Evolutionary conservation across 129 eudicot species (phyloP), one percentile per base, ranked within the genome.

Genomic region (Escallonia rubra): DNA sequence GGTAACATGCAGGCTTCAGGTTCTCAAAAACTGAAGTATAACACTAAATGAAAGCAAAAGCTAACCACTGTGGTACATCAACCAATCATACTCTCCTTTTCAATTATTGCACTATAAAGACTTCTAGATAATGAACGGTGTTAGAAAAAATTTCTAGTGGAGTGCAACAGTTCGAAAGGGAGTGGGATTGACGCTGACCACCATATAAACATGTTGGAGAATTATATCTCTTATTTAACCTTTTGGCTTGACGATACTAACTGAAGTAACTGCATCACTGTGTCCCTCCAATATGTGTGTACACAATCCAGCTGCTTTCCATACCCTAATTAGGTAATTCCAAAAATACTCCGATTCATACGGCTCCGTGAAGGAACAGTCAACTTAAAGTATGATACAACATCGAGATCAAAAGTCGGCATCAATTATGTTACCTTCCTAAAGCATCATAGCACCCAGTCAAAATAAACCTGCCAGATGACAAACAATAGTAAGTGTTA

Each of bases 271-370:
- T 48, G 98, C 85, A 73, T 63, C 89, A 72, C 63, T 78, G 75
- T 93, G 98, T 2, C 98, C 98, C 61, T 86, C 96, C 60, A 93
- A 81, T 59, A 89, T 57, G 84, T 93, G 95, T 3, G 95, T 83
- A 71, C 98, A 89, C 46, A 38, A 47, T 41, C 91, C 98, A 56
- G 95, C 85, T 69, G 72, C 77, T 75, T 80, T 81, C 98, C 98
- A 93, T 78, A 93, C 64, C 86, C 98, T 92, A 65, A 34, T 7
- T 12, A 75, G 44, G 41, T 64, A 45, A 41, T 42, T 8, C 14
- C n/a, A 64, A 40, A 3, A 53, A 42, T 39, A 41, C 39, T 39
- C 45, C 4, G 9, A 43, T 61, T 52, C 2, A 47, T 60, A 41
- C 58, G 46, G 70, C 10, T 52, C 5, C 54, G 23, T 46, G 46